Conservation (phyloP, 176 grass and related monocot genomes). For the Elymus sibiricus region DNA sequence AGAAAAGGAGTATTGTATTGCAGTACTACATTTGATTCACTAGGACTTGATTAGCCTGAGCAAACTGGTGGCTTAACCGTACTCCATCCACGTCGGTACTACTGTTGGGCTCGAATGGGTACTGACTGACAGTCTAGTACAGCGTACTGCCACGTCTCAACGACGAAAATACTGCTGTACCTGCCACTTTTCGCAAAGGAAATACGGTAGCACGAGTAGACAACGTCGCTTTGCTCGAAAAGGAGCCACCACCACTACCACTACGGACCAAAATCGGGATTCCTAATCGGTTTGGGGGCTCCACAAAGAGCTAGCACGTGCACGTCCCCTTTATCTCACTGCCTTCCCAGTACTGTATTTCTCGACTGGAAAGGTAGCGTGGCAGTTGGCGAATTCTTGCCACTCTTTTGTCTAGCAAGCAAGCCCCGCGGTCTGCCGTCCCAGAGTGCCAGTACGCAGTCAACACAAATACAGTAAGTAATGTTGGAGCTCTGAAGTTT, state of each 20-base stretch:
- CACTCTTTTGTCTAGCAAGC: neutral
- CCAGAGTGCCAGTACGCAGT: neutral
- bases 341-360: neutral
- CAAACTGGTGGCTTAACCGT: too few relatives aligned
- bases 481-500: neutral
- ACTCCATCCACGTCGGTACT: too few relatives aligned
- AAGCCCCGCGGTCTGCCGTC: neutral
- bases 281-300: neutral
- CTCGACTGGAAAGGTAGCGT: neutral
- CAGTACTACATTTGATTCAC: too few relatives aligned
- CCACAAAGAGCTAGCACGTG: neutral
- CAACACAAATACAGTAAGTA: neutral
- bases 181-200: neutral
- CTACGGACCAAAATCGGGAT: neutral
- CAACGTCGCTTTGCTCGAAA: neutral
- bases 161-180: too few relatives aligned
- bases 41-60: neutral
- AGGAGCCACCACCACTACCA: neutral
- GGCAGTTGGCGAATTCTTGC: neutral
- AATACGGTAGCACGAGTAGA: neutral
- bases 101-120: too few relatives aligned
- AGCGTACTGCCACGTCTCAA: too few relatives aligned
- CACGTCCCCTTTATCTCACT: neutral
- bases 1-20: too few relatives aligned
- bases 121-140: too few relatives aligned